phyloP scores from a whole-genome alignment of 2,329 filamentous ascomycete species.

The Alternaria atra region DNA sequence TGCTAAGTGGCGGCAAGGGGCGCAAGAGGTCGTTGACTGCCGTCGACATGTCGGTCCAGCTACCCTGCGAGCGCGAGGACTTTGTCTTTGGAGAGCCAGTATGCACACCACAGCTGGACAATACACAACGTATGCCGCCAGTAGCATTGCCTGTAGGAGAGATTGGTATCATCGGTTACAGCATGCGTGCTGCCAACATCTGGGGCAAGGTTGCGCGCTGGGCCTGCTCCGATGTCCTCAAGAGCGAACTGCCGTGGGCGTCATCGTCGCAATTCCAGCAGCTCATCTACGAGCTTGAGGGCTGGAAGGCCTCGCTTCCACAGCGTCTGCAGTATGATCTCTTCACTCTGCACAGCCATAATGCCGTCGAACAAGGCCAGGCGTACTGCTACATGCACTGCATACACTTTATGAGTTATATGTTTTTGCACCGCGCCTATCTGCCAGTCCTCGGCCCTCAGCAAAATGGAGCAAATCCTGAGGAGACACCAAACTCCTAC shows the following conservation, averaged over 20 bases:
- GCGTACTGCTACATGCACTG: slow-evolving; percentile 55
- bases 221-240: slow-evolving; percentile 51
- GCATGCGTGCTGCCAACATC: slow-evolving; percentile 52
- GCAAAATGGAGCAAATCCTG: slow-evolving; percentile 34
- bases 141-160: slow-evolving; percentile 42
- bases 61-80: slow-evolving; percentile 51
- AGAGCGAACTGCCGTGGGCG: slow-evolving; percentile 50
- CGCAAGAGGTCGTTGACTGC: slow-evolving; percentile 49
- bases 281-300: slow-evolving; percentile 46
- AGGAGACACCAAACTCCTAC: slow-evolving; percentile 46
- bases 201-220: slow-evolving; percentile 54
- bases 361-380: slow-evolving; percentile 54
- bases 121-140: slow-evolving; percentile 41
- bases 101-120: slow-evolving; percentile 47
- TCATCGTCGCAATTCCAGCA: slow-evolving; percentile 48
- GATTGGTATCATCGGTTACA: slow-evolving; percentile 52
- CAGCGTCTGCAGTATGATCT: slow-evolving; percentile 49
- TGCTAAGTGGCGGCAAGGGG: slow-evolving; percentile 53
- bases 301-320: slow-evolving; percentile 49
- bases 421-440: slow-evolving; percentile 54
- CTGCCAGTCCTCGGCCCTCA: slow-evolving; percentile 50
- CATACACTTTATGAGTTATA: slow-evolving; percentile 54
- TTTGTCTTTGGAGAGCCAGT: slow-evolving; percentile 53
- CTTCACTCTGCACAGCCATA: slow-evolving; percentile 52
- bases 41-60: slow-evolving; percentile 50